Conservation (phyloP, 495 filamentous ascomycete genomes). For the Aspergillus carlsbadensis region DNA sequence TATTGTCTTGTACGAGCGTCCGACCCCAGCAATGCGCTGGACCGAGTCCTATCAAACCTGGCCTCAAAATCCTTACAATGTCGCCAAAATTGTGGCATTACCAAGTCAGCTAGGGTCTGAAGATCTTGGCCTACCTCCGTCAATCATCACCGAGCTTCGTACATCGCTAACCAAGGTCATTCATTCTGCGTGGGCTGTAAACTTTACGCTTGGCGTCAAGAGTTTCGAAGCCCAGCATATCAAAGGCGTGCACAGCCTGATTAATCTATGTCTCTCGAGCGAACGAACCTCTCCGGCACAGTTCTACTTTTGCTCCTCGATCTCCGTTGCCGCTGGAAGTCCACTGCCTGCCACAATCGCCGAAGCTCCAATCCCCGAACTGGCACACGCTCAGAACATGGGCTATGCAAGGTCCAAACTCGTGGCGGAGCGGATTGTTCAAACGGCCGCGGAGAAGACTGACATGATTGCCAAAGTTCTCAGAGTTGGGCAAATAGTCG, state of each 20-base stretch:
- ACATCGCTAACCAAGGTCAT: conserved; percentile 49
- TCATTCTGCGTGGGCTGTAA: conserved; percentile 71
- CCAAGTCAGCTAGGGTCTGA: conserved; percentile 9
- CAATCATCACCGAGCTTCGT: conserved; percentile 35
- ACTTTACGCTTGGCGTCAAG: conserved; percentile 63
- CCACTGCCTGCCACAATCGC: conserved; percentile 35
- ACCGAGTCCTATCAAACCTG: conserved; percentile 41
- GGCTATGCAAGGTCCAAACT: conserved; percentile 65
- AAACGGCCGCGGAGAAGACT: conserved; percentile 37
- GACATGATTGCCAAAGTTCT: conserved; percentile 40
- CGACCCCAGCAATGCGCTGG: conserved; percentile 31
- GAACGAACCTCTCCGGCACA: conserved; percentile 28
- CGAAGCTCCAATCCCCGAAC: conserved; percentile 48
- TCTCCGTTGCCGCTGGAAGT: conserved; percentile 43
- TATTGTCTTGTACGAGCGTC: conserved; percentile 59
- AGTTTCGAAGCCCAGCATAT: conserved; percentile 62
- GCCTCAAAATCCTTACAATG: conserved; percentile 34
- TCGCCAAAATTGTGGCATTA: conserved; percentile 15
- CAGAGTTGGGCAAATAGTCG: conserved; percentile 64
- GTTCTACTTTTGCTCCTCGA: conserved; percentile 64
- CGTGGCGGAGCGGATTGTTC: conserved; percentile 57
- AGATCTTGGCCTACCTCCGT: conserved; percentile 30
- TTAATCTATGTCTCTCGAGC: conserved; percentile 52
- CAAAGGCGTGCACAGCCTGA: conserved; percentile 55
- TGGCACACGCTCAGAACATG: conserved; percentile 48